Evolutionary conservation across 768 basidiomycete genomes (phyloP), one percentile per base, ranked within the genome.

Genomic region (Xanthoconium stramineum): DNA sequence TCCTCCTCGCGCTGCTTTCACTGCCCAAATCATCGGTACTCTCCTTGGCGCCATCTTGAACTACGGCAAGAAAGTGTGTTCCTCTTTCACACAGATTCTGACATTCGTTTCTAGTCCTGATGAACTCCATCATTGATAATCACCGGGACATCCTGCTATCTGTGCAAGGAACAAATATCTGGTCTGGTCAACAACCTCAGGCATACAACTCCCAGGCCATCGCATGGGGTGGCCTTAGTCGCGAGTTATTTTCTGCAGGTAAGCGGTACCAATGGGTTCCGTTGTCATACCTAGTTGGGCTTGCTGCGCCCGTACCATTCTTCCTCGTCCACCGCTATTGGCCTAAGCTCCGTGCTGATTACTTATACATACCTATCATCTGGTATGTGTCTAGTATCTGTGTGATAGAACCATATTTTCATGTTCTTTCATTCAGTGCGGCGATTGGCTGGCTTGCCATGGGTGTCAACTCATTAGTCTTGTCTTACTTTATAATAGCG

Each of bases 1-100:
- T 40, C 83, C 85, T 37, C 85, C 85, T 44, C 81, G 84, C 10
- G 79, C 79, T 35, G 81, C 85, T 3, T 86, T 88, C 68, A 74
- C 78, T 19, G 82, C 82, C 8, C 84, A 86, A 63, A 76, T 74
- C 33, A 50, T 78, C 45, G 84, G 86, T 1, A 80, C 83, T 7
- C 68, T 87, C 42, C 70, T 86, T 35, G 84, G 80, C 9, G 71
- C 76, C 37, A 60, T 79, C 50, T 63, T 80, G 47, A 80, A 78
- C 64, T 81, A 76, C 51, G 57, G 80, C 78, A 45, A 44, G 73
- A 49, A 30, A 30, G 8, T 12, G 3, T 24, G 14, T 17, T 11
- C 12, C 4, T 24, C 20, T 38, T 48, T 20, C 12, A 36, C 38
- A 1, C 29, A 19, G 8, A 19, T 13, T 54, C 44, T 60, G n/a